These are phyloP conservation scores for Aspergillus sp. DNA, from an alignment of 2,329 filamentous ascomycete genomes.

Conservation along the genomic window DNA sequence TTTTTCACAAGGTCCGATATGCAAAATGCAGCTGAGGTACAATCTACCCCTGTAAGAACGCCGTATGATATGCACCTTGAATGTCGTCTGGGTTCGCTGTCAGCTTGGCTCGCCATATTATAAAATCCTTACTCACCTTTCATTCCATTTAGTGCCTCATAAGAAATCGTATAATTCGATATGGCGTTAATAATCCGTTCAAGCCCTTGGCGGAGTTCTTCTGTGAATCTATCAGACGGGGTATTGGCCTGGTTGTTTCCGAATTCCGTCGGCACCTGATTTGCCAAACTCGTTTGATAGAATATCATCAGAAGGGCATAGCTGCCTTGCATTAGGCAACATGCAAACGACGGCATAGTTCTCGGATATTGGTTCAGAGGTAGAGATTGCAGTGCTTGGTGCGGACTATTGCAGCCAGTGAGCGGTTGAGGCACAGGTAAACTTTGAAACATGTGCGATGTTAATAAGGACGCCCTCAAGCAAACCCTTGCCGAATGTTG, in stretches of 20 bases:
- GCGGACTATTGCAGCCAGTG: slow-evolving; percentile 14
- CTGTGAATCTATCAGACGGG: slow-evolving; percentile 31
- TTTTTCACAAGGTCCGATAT: neutral
- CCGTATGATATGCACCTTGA: slow-evolving; percentile 43
- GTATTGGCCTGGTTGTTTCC: slow-evolving; percentile 21
- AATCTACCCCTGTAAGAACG: slow-evolving; percentile 32
- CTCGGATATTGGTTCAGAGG: slow-evolving; percentile 32
- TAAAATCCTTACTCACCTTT: slow-evolving; percentile 32
- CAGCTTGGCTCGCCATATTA: neutral
- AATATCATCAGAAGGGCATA: slow-evolving; percentile 49
- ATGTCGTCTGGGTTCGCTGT: slow-evolving; percentile 37
- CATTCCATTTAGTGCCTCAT: slow-evolving; percentile 46
- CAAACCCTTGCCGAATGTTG: slow-evolving; percentile 45
- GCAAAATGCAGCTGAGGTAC: slow-evolving; percentile 4
- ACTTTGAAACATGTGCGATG: slow-evolving; percentile 42
- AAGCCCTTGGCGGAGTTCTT: slow-evolving; percentile 40
- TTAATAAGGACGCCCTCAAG: slow-evolving; percentile 39
- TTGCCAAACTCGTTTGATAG: slow-evolving; percentile 42
- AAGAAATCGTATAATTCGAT: slow-evolving; percentile 42
- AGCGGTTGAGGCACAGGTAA: slow-evolving; percentile 39
- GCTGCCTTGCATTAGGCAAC: slow-evolving; percentile 49
- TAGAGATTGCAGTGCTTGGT: slow-evolving; percentile 16
- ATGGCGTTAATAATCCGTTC: slow-evolving; percentile 37
- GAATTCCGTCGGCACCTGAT: slow-evolving; percentile 28
- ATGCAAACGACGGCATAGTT: slow-evolving; percentile 49